phyloP scores from a whole-genome alignment of 2,329 filamentous ascomycete species.

The Bipolaris oryzae region DNA sequence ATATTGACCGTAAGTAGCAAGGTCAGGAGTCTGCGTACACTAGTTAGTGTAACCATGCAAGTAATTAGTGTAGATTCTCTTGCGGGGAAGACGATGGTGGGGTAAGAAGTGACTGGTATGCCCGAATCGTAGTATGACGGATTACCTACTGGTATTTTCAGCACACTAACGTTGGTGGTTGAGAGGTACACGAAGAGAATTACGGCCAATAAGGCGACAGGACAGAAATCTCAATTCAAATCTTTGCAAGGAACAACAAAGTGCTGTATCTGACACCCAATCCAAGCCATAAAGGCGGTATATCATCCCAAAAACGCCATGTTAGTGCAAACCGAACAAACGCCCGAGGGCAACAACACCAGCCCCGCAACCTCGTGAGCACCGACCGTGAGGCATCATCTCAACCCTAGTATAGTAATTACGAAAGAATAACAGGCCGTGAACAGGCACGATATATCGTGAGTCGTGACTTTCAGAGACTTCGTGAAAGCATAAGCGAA shows the following conservation, averaged over 20 bases:
- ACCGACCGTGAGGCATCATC: constrained; percentile 1
- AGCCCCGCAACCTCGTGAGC: constrained; percentile 2
- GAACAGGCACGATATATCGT: constrained; percentile 11
- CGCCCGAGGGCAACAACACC: background rate
- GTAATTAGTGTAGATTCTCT: background rate
- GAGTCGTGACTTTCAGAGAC: constrained; percentile 16
- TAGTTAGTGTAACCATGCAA: constrained; percentile 1
- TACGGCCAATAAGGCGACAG: background rate
- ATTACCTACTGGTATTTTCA: background rate
- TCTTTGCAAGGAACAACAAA: constrained; percentile 2
- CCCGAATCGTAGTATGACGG: background rate
- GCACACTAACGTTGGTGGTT: background rate
- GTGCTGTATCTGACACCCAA: background rate
- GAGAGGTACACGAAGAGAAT: background rate
- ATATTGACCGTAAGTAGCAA: constrained; percentile 2
- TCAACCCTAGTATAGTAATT: constrained; percentile 10
- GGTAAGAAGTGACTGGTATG: background rate
- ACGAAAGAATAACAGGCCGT: constrained; percentile 15
- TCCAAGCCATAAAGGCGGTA: constrained; percentile 13
- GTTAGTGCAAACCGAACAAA: constrained; percentile 2
- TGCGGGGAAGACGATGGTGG: background rate
- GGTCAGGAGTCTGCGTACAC: background rate
- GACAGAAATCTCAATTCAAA: constrained; percentile 9
- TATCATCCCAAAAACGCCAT: constrained; percentile 13
- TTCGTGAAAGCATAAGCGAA: constrained; percentile 11